These are phyloP conservation scores for Verbascum thapsus DNA, from an alignment of 257 asterid genomes.

Conservation along the genomic window DNA sequence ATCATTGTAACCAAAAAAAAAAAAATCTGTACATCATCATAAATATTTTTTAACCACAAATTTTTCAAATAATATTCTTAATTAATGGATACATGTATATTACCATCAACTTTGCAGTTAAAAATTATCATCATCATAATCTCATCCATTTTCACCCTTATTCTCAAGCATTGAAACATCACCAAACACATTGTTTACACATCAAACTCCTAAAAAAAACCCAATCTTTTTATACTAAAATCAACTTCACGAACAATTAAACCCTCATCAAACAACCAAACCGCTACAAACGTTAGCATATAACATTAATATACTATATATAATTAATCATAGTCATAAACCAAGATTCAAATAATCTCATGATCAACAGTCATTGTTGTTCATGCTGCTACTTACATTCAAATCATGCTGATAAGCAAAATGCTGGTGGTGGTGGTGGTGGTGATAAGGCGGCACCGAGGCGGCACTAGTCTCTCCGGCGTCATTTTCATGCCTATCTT, in stretches of 20 bases:
- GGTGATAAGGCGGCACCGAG: conserved; percentile 40
- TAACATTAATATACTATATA: conserved; percentile 14
- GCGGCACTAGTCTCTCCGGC: conserved; percentile 49
- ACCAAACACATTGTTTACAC: conserved; percentile 19
- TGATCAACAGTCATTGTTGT: conserved; percentile 42
- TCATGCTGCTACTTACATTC: conserved; percentile 70
- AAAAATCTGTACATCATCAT: too few species aligned
- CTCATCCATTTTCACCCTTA: neutral
- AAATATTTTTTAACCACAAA: too few species aligned
- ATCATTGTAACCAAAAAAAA: too few species aligned
- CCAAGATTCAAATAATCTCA: neutral
- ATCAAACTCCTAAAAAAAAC: neutral
- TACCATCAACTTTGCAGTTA: neutral
- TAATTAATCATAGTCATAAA: conserved; percentile 2
- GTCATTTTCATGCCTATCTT: conserved; percentile 32
- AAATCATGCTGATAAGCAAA: conserved; percentile 62
- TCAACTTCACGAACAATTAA: neutral
- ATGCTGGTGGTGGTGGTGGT: conserved; percentile 45
- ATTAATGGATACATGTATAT: neutral
- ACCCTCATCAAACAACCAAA: neutral
- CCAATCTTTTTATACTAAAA: neutral
- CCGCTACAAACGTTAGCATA: too few species aligned
- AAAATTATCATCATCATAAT: neutral
- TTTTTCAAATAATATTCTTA: too few species aligned
- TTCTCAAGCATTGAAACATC: conserved; percentile 22